phyloP scores from a whole-genome alignment of 805 yeast species.

The Saturnispora diversa region DNA sequence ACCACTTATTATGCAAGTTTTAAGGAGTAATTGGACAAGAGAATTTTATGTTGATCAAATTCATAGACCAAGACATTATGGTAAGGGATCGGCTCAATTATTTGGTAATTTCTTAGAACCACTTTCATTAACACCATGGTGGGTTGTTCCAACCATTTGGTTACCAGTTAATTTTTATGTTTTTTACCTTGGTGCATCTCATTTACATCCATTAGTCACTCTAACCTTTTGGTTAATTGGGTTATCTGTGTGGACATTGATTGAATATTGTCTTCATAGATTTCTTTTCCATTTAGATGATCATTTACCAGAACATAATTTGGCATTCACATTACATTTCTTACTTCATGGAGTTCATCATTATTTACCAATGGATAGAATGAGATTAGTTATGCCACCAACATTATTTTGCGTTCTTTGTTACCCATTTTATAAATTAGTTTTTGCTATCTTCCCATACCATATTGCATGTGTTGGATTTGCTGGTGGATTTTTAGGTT shows the following conservation, averaged over 20 bases:
- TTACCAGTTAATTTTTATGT: slow-evolving; percentile 66
- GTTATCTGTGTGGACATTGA: slow-evolving; percentile 84
- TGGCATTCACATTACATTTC: slow-evolving; percentile 77
- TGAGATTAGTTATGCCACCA: slow-evolving; percentile 95
- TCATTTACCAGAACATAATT: slow-evolving; percentile 71
- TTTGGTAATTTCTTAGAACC: slow-evolving; percentile 96
- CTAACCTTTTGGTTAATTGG: slow-evolving; percentile 65
- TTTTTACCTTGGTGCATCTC: slow-evolving; percentile 48
- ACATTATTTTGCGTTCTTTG: slow-evolving; percentile 65
- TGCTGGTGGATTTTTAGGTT: slow-evolving; percentile 95
- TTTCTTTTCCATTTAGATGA: slow-evolving; percentile 89
- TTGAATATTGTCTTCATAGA: slow-evolving; percentile 84
- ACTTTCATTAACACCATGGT: slow-evolving; percentile 87
- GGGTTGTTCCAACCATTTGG: slow-evolving; percentile 83
- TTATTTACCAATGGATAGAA: slow-evolving; percentile 92
- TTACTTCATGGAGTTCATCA: slow-evolving; percentile 94
- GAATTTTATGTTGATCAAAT: slow-evolving; percentile 93
- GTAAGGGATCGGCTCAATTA: slow-evolving; percentile 91
- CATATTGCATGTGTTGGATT: slow-evolving; percentile 85
- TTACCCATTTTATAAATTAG: slow-evolving; percentile 72
- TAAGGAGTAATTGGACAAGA: slow-evolving; percentile 66
- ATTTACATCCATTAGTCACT: slow-evolving; percentile 40
- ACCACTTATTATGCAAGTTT: slow-evolving; percentile 76
- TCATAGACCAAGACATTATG: slow-evolving; percentile 96
- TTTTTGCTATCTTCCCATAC: slow-evolving; percentile 69